phyloP scores from a whole-genome alignment of 495 filamentous ascomycete genomes.

The Amphirosellinia nigrospora region DNA sequence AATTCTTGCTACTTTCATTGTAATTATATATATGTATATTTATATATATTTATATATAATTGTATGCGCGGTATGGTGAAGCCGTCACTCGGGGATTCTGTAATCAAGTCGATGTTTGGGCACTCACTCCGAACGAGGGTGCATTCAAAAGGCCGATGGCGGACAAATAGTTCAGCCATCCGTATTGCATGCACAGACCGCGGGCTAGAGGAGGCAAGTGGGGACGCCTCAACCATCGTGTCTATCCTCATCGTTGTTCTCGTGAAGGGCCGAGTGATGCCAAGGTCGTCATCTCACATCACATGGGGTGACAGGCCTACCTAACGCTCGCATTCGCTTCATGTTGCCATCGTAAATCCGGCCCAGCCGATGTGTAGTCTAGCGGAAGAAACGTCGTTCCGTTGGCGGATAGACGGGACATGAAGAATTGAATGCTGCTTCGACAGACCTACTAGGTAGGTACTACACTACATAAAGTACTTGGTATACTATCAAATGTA shows the following conservation, averaged over 20 bases:
- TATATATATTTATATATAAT: too few species aligned
- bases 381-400: slow-evolving; percentile 11
- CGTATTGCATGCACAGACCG: background rate
- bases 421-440: too few species aligned
- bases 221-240: background rate
- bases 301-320: background rate
- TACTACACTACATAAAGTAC: too few species aligned
- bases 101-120: background rate
- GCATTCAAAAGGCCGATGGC: background rate
- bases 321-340: background rate
- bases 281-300: background rate
- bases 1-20: background rate
- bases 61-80: background rate
- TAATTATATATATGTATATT: slow-evolving; percentile 6
- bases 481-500: too few species aligned
- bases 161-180: slow-evolving; percentile 7
- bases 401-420: background rate
- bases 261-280: background rate
- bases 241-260: background rate
- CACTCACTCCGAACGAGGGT: background rate
- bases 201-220: background rate
- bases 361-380: background rate
- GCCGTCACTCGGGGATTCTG: background rate
- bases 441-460: too few species aligned
- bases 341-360: background rate